Evolutionary conservation across 2,329 filamentous ascomycete species (phyloP).

Genomic region (Alternaria incomplexa): DNA sequence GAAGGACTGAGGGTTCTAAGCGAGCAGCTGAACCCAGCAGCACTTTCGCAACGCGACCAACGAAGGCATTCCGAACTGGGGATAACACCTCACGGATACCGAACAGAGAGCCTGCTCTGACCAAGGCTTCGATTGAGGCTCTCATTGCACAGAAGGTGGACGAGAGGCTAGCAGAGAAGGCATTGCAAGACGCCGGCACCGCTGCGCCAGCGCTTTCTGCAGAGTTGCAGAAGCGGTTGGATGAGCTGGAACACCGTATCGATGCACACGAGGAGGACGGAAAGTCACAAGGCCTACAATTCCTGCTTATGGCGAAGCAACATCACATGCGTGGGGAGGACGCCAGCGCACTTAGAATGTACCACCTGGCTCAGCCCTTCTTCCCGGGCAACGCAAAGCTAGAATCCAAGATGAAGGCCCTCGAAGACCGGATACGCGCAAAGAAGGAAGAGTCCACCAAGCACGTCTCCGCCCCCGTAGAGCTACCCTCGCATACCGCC

Average conservation of each 20-base stretch:
- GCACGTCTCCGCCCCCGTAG: conserved; percentile 19
- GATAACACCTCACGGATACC: conserved; percentile 42
- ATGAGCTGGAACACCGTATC: conserved; percentile 85
- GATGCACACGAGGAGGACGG: conserved; percentile 72
- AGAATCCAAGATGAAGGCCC: conserved; percentile 59
- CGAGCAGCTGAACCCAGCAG: conserved; percentile 51
- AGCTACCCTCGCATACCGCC: conserved; percentile 21
- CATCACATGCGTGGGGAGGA: conserved; percentile 86
- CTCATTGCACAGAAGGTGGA: conserved; percentile 91
- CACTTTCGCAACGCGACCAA: conserved; percentile 45
- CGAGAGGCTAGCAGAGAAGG: conserved; percentile 83
- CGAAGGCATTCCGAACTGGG: conserved; percentile 47
- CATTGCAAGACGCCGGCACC: conserved; percentile 62
- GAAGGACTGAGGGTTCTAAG: conserved; percentile 52
- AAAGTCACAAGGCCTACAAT: conserved; percentile 81
- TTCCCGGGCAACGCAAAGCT: conserved; percentile 86
- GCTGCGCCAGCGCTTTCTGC: conserved; percentile 66
- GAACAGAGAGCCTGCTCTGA: conserved; percentile 47
- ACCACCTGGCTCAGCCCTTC: conserved; percentile 80
- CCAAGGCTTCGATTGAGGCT: conserved; percentile 78
- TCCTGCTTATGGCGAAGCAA: conserved; percentile 88
- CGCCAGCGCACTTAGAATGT: conserved; percentile 79
- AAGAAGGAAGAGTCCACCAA: conserved; percentile 44
- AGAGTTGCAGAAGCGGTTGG: conserved; percentile 79
- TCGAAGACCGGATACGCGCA: conserved; percentile 59